phyloP scores from a whole-genome alignment of 2,329 filamentous ascomycete genomes.

The Teratosphaeria viscida region DNA sequence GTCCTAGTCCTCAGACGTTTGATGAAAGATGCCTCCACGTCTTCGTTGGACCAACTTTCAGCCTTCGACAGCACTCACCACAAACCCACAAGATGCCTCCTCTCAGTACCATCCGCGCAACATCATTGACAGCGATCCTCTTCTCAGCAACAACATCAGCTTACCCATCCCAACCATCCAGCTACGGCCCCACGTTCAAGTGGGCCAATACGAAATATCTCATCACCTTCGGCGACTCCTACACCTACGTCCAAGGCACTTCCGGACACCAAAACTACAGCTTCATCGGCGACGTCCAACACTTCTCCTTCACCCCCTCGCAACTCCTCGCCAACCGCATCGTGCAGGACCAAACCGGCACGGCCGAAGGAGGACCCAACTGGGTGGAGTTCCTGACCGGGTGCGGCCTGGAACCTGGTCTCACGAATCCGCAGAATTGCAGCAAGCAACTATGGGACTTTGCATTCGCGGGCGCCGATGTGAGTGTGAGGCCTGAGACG shows the following conservation, averaged over 20 bases:
- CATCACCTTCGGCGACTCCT: constrained; percentile 42
- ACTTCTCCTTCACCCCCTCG: constrained; percentile 35
- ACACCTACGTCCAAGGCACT: constrained; percentile 45
- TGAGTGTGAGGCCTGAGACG: background rate
- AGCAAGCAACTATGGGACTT: constrained; percentile 5
- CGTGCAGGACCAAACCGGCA: constrained; percentile 41
- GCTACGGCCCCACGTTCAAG: background rate
- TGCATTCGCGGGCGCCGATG: constrained; percentile 4
- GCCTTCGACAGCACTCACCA: background rate
- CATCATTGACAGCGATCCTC: background rate
- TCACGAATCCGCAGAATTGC: constrained; percentile 2
- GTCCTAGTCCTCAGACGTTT: background rate
- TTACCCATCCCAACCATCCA: background rate
- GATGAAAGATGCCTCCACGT: background rate
- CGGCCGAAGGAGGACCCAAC: constrained; percentile 44
- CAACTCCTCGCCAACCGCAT: constrained; percentile 40
- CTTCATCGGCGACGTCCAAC: constrained; percentile 45
- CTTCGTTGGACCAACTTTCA: background rate
- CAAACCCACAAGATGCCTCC: background rate
- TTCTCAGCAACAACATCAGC: background rate
- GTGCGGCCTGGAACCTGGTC: constrained; percentile 32
- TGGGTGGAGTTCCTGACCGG: constrained; percentile 46
- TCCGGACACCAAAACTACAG: constrained; percentile 41
- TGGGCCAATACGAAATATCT: constrained; percentile 10
- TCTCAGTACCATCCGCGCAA: background rate